Evolutionary conservation across 768 basidiomycete species (phyloP).

Genomic region (Trametes coccinea): DNA sequence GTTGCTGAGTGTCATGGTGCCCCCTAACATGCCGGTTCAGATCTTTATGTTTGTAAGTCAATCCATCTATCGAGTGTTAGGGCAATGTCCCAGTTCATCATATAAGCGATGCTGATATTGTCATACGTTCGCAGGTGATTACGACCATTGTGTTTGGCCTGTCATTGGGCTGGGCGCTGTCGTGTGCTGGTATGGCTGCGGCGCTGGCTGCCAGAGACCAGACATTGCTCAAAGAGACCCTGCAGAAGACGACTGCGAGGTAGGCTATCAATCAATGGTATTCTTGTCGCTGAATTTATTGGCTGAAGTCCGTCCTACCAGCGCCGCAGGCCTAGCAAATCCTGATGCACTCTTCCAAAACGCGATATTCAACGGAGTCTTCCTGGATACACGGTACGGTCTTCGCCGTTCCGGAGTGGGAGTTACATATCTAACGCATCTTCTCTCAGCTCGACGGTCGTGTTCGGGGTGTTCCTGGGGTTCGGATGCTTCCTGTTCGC

Average conservation of each 20-base stretch:
- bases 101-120: too few species aligned
- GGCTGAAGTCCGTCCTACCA: slow-evolving; percentile 1
- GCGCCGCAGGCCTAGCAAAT: slow-evolving; percentile 38
- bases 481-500: slow-evolving; percentile 47
- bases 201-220: slow-evolving; percentile 41
- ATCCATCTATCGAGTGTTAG: background rate
- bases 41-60: slow-evolving; percentile 48
- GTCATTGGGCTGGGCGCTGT: slow-evolving; percentile 55
- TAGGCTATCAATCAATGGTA: slow-evolving; percentile 16
- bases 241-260: slow-evolving; percentile 36
- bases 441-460: slow-evolving; percentile 38
- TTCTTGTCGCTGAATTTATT: too few species aligned
- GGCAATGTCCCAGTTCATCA: too few species aligned
- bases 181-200: slow-evolving; percentile 54
- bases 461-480: slow-evolving; percentile 52
- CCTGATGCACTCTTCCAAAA: slow-evolving; percentile 39
- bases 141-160: slow-evolving; percentile 50
- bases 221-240: slow-evolving; percentile 31
- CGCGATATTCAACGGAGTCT: slow-evolving; percentile 50
- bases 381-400: slow-evolving; percentile 45
- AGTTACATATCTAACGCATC: background rate
- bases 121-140: slow-evolving; percentile 30
- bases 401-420: background rate
- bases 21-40: slow-evolving; percentile 50
- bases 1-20: slow-evolving; percentile 44